Evolutionary conservation across 495 filamentous ascomycete genomes (phyloP), one percentile per base, ranked within the genome.

Genomic region (Aeminium ludgeri): DNA sequence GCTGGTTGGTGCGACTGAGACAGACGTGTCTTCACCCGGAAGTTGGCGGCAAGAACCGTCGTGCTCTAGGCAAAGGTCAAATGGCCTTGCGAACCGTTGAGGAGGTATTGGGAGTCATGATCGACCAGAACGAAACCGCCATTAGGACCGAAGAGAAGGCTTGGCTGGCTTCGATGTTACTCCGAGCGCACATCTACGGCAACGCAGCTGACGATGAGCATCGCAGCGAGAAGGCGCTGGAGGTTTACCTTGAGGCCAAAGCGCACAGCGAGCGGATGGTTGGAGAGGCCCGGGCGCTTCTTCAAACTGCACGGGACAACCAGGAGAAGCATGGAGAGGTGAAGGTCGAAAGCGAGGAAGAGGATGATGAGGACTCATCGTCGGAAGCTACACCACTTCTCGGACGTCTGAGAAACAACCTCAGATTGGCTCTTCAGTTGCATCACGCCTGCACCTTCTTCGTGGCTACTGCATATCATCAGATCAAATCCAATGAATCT

Each of bases 11-110:
- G 1, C 59, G 76, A 35, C 68, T 97, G 25, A 74, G 87, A 11
- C 82, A 89, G 54, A 82, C 78, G 1, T 85, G 82, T 44, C 67
- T 95, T n/a, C 82, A 94, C 59, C 81, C 87, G 2, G 66, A 86
- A 41, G 70, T 85, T 28, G 78, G 77, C 6, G 66, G 61, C 8
- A 65, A 65, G n/a, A 83, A 82, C 53, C 69, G 79, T 15, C 68
- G 69, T 41, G 73, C 73, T 0, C 60, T 92, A 5, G 80, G 82
- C 3, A 25, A 65, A 16, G 70, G 62, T 20, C 66, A 66, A 40
- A 79, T 72, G 0, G 76, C 78, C 6, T 58, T 89, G 36, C 65
- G 77, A n/a, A 87, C 85, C 6, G 77, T 93, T 5, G 67, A 70
- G 12, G 79, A 96, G 52, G 84, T 94, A 1, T 61, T 96, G 17